phyloP scores from a whole-genome alignment of 1,139 yeast genomes.

The Sugiyamaella xylanicola region DNA sequence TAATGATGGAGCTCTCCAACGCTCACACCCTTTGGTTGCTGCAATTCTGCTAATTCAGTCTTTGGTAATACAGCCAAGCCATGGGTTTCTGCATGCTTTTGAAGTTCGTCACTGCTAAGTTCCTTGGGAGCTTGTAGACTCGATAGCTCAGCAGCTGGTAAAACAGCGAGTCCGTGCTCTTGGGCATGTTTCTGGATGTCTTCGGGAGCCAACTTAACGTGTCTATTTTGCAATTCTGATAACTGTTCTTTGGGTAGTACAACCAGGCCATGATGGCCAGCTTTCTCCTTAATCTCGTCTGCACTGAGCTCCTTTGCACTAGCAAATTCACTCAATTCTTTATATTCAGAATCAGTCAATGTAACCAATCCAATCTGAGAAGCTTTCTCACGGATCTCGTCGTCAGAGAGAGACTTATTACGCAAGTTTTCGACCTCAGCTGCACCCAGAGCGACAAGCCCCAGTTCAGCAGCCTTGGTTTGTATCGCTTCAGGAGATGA shows the following conservation, averaged over 20 bases:
- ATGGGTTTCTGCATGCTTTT: conserved; percentile 25
- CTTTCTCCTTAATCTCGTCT: conserved; percentile 29
- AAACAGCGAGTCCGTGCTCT: conserved; percentile 22
- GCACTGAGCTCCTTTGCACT: conserved; percentile 23
- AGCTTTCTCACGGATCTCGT: conserved; percentile 34
- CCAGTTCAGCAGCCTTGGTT: conserved; percentile 32
- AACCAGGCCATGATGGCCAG: conserved; percentile 36
- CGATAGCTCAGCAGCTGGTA: conserved; percentile 26
- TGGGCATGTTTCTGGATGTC: conserved; percentile 26
- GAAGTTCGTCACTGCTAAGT: conserved; percentile 17
- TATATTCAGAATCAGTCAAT: conserved; percentile 29
- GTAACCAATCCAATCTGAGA: conserved; percentile 31
- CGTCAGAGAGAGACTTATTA: conserved; percentile 17
- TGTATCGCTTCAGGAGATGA: conserved; percentile 31
- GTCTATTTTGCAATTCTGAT: conserved; percentile 22
- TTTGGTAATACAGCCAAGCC: conserved; percentile 31
- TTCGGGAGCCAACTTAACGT: conserved; percentile 26
- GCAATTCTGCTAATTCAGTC: conserved; percentile 20
- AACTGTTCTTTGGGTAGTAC: conserved; percentile 31
- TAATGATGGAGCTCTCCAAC: conserved; percentile 9
- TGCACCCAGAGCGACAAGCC: conserved; percentile 35
- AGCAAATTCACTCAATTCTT: conserved; percentile 30
- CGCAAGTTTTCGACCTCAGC: conserved; percentile 24
- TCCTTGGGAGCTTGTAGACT: conserved; percentile 7
- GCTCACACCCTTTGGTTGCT: conserved; percentile 2